phyloP scores from a whole-genome alignment of 495 filamentous ascomycete genomes.

The Podospora pseudoanserina region DNA sequence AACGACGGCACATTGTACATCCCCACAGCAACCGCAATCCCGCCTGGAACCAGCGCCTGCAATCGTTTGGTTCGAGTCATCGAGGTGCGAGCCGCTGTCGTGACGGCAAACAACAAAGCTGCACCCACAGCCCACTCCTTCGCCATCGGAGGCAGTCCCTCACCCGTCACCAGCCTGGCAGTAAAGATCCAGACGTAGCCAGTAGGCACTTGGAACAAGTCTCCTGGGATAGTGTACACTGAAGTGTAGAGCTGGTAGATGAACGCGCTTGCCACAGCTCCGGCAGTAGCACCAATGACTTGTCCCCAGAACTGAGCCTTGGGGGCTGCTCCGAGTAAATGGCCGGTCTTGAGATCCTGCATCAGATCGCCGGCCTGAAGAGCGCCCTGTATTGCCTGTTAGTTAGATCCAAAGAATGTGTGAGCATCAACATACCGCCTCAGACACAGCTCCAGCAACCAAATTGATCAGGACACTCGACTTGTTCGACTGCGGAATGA shows the following conservation, averaged over 20 bases:
- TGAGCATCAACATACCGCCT: slow-evolving; percentile 27
- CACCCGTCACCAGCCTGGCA: slow-evolving; percentile 86
- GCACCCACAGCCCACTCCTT: slow-evolving; percentile 70
- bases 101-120: slow-evolving; percentile 62
- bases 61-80: slow-evolving; percentile 38
- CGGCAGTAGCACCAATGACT: slow-evolving; percentile 83
- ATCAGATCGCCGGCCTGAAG: slow-evolving; percentile 96
- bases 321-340: slow-evolving; percentile 85
- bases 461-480: slow-evolving; percentile 89
- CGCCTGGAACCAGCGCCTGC: slow-evolving; percentile 72
- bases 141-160: slow-evolving; percentile 80
- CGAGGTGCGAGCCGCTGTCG: slow-evolving; percentile 64
- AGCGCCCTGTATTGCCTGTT: slow-evolving; percentile 64
- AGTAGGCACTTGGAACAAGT: slow-evolving; percentile 89
- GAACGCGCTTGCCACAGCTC: slow-evolving; percentile 78
- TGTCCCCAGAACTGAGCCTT: slow-evolving; percentile 97
- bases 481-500: slow-evolving; percentile 65
- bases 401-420: not conserved
- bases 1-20: slow-evolving; percentile 99
- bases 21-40: slow-evolving; percentile 93
- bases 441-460: slow-evolving; percentile 79
- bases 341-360: slow-evolving; percentile 97
- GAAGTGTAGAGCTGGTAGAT: slow-evolving; percentile 90
- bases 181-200: slow-evolving; percentile 97
- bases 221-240: slow-evolving; percentile 83